phyloP scores from a whole-genome alignment of 2,329 filamentous ascomycete genomes.

The Venturiaceae sp. region DNA sequence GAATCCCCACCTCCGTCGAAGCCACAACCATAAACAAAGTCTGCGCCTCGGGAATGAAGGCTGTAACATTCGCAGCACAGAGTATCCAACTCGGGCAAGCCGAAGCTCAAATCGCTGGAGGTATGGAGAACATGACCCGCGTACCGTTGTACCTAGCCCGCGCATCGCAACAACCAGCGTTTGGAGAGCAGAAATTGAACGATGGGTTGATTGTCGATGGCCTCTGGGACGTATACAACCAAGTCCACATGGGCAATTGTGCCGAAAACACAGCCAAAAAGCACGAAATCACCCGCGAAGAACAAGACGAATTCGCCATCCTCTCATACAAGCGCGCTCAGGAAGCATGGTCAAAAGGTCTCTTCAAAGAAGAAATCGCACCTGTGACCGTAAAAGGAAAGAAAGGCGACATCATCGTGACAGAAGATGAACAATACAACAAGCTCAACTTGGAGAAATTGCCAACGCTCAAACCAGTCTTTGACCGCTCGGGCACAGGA shows the following conservation, averaged over 20 bases:
- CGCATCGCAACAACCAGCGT: constrained; percentile 70
- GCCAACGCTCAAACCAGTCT: constrained; percentile 78
- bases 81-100: constrained; percentile 88
- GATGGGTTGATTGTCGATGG: constrained; percentile 94
- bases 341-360: constrained; percentile 72
- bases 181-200: constrained; percentile 79
- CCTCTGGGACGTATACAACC: constrained; percentile 90
- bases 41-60: constrained; percentile 90
- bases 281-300: constrained; percentile 66
- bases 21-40: constrained; percentile 96
- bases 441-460: constrained; percentile 84
- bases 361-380: constrained; percentile 82
- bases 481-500: constrained; percentile 65
- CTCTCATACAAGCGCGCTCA: constrained; percentile 83
- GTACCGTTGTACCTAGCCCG: constrained; percentile 86
- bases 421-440: constrained; percentile 80
- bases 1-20: constrained; percentile 71
- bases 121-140: constrained; percentile 96
- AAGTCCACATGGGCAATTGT: constrained; percentile 97
- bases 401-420: constrained; percentile 69
- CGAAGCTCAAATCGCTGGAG: constrained; percentile 83
- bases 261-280: constrained; percentile 93
- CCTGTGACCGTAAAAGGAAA: constrained; percentile 76
- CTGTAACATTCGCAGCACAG: constrained; percentile 80
- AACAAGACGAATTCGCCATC: constrained; percentile 87